Base-by-base conservation (phyloP, 1,139 yeast species). In the Lodderomyces margitis region DNA sequence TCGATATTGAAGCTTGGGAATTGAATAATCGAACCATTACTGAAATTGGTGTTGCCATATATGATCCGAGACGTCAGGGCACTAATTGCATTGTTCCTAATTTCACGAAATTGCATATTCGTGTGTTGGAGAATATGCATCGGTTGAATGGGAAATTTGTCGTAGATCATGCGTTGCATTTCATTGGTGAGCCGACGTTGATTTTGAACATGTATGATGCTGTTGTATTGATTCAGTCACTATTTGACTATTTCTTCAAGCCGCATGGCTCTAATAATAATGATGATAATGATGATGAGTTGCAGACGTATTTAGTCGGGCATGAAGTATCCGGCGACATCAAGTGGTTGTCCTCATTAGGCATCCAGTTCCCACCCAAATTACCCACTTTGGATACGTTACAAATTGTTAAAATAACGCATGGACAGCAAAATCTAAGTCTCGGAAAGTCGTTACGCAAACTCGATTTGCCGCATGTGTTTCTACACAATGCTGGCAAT, bases 401-500 rank as follows among this genome's bases (percentile, higher is more conserved):
- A 50, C 53, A 54, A 11, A 47, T 82, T 3, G 79, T 76, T 66
- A 40, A 36, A 28, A 33, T 58, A 2, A 41, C 57, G 33, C 44
- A 47, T 31, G 57, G 63, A 5, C 53, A 66, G 6, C 63, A 70
- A 37, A 73, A 74, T 0, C 61, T 74, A 9, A 72, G 77, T 12
- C 61, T 86, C 40, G 73, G 75, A 6, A 77, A 70, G 37, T 68
- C 81, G 2, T 63, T 85, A 17, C 64, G 73, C 37, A 60, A 68
- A 39, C 65, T 82, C 21, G 66, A 71, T 6, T 69, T 87, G 5
- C 87, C 89, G 0, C 79, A 80, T 55, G 72, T 83, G 1, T 75
- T 70, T 47, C 61, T 85, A 37, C 95, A 86, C 56, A 87, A 87
- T 55, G 95, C 91, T 2, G 91, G 86, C n/a, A 87, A 87, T 55